Evolutionary conservation across 164 flowering plant genomes (phyloP).

Genomic region (Stephania yunnanensis): DNA sequence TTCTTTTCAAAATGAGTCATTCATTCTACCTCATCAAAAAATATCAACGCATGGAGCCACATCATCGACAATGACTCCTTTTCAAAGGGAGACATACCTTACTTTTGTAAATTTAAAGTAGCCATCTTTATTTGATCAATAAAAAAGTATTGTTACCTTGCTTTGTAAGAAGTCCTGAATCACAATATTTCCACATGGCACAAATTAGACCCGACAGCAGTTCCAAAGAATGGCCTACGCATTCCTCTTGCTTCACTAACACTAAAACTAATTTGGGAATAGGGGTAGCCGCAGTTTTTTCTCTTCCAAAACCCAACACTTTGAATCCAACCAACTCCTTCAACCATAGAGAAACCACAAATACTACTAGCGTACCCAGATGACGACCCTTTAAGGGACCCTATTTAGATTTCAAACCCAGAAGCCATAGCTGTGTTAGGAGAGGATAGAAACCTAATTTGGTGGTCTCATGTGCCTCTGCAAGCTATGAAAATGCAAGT

Average conservation of each 20-base stretch:
- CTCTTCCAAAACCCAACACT: slow-evolving; percentile 41
- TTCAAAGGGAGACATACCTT: too few relatives aligned
- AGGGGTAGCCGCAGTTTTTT: slow-evolving; percentile 44
- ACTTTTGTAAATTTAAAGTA: too few relatives aligned
- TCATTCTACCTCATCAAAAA: too few relatives aligned
- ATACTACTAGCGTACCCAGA: slow-evolving; percentile 28
- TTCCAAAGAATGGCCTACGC: neutral
- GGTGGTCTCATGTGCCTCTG: slow-evolving; percentile 44
- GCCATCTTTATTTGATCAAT: too few relatives aligned
- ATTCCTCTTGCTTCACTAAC: too few relatives aligned
- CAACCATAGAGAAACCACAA: slow-evolving; percentile 18
- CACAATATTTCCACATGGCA: neutral
- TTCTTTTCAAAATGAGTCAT: too few relatives aligned
- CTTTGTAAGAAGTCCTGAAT: too few relatives aligned
- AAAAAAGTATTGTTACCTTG: too few relatives aligned
- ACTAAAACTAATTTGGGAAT: slow-evolving; percentile 10
- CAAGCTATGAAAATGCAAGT: slow-evolving; percentile 20
- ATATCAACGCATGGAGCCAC: too few relatives aligned
- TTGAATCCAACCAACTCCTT: slow-evolving; percentile 32
- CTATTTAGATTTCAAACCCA: slow-evolving; percentile 28
- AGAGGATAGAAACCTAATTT: slow-evolving; percentile 26
- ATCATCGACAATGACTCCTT: too few relatives aligned
- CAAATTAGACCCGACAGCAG: neutral
- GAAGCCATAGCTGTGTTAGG: slow-evolving; percentile 11
- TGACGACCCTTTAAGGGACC: slow-evolving; percentile 37